Evolutionary conservation across 2,329 filamentous ascomycete species (phyloP).

Genomic region (Claviceps capensis): DNA sequence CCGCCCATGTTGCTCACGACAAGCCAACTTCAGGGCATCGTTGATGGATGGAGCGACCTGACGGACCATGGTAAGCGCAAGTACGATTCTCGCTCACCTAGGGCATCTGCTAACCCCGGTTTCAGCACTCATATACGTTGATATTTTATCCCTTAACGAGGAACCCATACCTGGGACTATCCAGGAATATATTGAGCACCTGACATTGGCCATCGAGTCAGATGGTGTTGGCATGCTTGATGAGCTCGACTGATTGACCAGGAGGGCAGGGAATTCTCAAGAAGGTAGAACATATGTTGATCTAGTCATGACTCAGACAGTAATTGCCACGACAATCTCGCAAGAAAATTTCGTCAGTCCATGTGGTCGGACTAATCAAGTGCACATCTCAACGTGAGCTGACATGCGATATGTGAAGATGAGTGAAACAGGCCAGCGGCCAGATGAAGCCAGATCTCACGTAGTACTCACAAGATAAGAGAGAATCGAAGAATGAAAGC

Average conservation of each 20-base stretch:
- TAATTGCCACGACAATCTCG: too few species aligned
- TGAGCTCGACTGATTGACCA: too few species aligned
- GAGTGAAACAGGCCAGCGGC: too few species aligned
- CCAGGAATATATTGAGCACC: background rate
- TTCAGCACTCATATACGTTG: background rate
- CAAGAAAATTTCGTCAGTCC: too few species aligned
- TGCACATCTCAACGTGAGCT: too few species aligned
- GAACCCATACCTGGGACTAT: background rate
- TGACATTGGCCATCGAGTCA: background rate
- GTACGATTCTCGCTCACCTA: background rate
- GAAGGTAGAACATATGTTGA: too few species aligned
- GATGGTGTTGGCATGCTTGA: background rate
- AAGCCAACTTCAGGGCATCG: background rate
- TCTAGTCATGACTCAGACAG: too few species aligned
- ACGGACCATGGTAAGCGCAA: background rate
- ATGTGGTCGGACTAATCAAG: too few species aligned
- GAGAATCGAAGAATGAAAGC: background rate
- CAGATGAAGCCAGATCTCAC: too few species aligned
- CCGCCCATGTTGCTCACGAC: background rate
- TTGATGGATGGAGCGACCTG: slow-evolving; percentile 1
- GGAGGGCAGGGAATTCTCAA: too few species aligned
- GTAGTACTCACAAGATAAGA: background rate
- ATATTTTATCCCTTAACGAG: background rate
- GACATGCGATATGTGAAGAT: too few species aligned
- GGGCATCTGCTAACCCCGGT: too few species aligned